Percentiles rank a stretch among this genome's conserved stretches.
These are phyloP conservation scores for Thelonectria rubi DNA, from an alignment of 2,329 filamentous ascomycete genomes.

Conservation along the genomic window DNA sequence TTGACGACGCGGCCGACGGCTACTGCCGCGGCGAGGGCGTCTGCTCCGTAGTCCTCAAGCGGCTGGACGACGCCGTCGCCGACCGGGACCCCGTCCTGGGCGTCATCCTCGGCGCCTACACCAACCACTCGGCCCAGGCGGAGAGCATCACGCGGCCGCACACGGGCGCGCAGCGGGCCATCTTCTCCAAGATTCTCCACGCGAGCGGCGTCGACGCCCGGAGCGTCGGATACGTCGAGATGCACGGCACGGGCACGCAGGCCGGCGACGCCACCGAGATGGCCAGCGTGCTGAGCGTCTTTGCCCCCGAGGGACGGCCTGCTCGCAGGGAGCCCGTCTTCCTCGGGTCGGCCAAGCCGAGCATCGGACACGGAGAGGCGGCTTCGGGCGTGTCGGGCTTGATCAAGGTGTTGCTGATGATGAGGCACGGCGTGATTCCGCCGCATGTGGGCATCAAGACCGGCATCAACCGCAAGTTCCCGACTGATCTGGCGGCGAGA, in stretches of 20 bases:
- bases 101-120: conserved; percentile 68
- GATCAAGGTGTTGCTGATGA: conserved; percentile 63
- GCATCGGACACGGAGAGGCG: conserved; percentile 71
- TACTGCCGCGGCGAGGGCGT: conserved; percentile 63
- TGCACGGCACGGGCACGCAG: conserved; percentile 91
- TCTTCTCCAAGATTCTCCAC: conserved; percentile 71
- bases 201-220: conserved; percentile 78
- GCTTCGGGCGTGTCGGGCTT: conserved; percentile 63
- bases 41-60: conserved; percentile 58
- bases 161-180: conserved; percentile 65
- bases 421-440: conserved; percentile 56
- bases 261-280: conserved; percentile 87
- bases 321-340: conserved; percentile 60
- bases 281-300: conserved; percentile 75
- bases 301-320: conserved; percentile 54
- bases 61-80: conserved; percentile 52
- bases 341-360: conserved; percentile 71
- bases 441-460: conserved; percentile 62
- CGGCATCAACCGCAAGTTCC: conserved; percentile 53
- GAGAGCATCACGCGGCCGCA: conserved; percentile 77
- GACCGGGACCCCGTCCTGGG: conserved; percentile 74
- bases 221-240: conserved; percentile 85
- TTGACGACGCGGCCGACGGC: conserved; percentile 67
- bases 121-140: conserved; percentile 76
- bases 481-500: conserved; percentile 46